These are phyloP conservation scores for Atkinsonella texensis DNA, from an alignment of 2,329 filamentous ascomycete species.

Conservation along the genomic window DNA sequence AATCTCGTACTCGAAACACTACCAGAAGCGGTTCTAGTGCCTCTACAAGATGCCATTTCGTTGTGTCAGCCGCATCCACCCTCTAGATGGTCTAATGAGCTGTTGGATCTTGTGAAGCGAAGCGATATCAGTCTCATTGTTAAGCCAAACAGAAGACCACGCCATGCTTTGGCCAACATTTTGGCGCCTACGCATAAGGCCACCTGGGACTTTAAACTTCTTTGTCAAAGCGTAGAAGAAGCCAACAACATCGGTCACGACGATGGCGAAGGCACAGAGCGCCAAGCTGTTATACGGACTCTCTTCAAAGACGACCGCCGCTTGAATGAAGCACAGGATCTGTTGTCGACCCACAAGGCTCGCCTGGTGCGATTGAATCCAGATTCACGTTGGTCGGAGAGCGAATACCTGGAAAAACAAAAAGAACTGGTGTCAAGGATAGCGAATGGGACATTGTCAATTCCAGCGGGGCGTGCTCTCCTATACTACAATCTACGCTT, in stretches of 20 bases:
- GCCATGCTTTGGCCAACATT: slow-evolving; percentile 24
- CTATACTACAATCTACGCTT: slow-evolving; percentile 79
- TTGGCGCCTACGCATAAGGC: slow-evolving; percentile 51
- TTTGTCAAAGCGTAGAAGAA: slow-evolving; percentile 57
- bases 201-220: slow-evolving; percentile 62
- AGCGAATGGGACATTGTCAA: slow-evolving; percentile 75
- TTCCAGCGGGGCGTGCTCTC: slow-evolving; percentile 77
- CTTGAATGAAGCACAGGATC: slow-evolving; percentile 69
- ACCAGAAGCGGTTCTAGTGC: slow-evolving; percentile 71
- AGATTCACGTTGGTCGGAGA: slow-evolving; percentile 69
- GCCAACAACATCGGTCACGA: slow-evolving; percentile 51
- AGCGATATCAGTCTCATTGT: slow-evolving; percentile 66
- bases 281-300: slow-evolving; percentile 68
- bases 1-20: slow-evolving; percentile 62
- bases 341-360: slow-evolving; percentile 77
- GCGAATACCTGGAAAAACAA: slow-evolving; percentile 80
- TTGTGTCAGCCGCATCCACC: slow-evolving; percentile 75
- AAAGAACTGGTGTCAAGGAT: slow-evolving; percentile 81
- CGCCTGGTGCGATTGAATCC: slow-evolving; percentile 67
- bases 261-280: slow-evolving; percentile 71
- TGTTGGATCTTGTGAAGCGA: slow-evolving; percentile 67
- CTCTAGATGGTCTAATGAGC: slow-evolving; percentile 56
- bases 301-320: slow-evolving; percentile 89
- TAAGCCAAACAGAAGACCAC: slow-evolving; percentile 24
- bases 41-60: slow-evolving; percentile 74